A percentile compares a stretch with the other conserved stretches of the same genome.
These are phyloP conservation scores for Fagus sylvatica DNA, from an alignment of 306 rosid genomes.

Conservation along the genomic window DNA sequence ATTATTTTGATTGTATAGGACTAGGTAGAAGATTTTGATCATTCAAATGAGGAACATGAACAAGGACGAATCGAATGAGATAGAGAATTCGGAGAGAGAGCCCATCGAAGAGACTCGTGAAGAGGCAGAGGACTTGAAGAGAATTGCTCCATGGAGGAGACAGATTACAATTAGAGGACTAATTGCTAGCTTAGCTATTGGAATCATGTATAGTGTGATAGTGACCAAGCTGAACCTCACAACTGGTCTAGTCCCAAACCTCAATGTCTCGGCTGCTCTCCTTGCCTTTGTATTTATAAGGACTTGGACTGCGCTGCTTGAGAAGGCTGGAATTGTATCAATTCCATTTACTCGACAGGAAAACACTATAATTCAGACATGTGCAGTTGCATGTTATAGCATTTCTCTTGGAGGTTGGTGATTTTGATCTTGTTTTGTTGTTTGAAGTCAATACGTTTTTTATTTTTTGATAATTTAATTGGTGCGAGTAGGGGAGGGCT, in stretches of 20 bases:
- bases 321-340: slow-evolving; percentile 74
- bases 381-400: slow-evolving; percentile 98
- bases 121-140: slow-evolving; percentile 49
- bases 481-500: no score
- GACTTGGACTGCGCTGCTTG: slow-evolving; percentile 78
- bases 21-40: slow-evolving; percentile 19
- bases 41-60: slow-evolving; percentile 39
- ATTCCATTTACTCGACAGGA: slow-evolving; percentile 89
- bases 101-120: slow-evolving; percentile 46
- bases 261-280: slow-evolving; percentile 95
- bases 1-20: slow-evolving; percentile 12
- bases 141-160: slow-evolving; percentile 63
- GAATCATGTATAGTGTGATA: slow-evolving; percentile 76
- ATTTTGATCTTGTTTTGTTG: slow-evolving; percentile 11
- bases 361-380: slow-evolving; percentile 90
- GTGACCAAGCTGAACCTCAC: slow-evolving; percentile 94
- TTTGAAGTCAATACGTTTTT: neutral
- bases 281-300: slow-evolving; percentile 86
- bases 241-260: slow-evolving; percentile 93
- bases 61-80: slow-evolving; percentile 46
- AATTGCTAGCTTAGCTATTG: slow-evolving; percentile 66
- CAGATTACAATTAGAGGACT: slow-evolving; percentile 88
- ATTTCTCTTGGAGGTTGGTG: slow-evolving; percentile 84
- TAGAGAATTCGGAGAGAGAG: slow-evolving; percentile 35
- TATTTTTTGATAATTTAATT: neutral